phyloP scores from a whole-genome alignment of 169 alveolate species.

The Cryptosporidium baileyi region DNA sequence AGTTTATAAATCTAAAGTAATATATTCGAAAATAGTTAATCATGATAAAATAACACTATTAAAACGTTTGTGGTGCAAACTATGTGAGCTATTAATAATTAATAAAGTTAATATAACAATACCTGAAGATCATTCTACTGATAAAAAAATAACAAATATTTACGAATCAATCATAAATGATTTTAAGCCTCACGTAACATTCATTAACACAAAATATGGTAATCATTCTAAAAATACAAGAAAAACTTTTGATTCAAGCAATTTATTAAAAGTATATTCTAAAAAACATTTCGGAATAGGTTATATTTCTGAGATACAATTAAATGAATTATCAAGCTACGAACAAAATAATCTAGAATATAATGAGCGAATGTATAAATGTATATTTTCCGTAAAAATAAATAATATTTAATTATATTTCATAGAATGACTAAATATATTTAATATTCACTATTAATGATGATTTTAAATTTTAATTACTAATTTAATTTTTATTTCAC shows the following conservation, averaged over 20 bases:
- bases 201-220: slow-evolving; percentile 60
- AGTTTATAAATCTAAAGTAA: slow-evolving; percentile 8
- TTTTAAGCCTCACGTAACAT: slow-evolving; percentile 54
- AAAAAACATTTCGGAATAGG: slow-evolving; percentile 42
- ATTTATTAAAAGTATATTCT: neutral
- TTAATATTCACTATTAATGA: too few species aligned
- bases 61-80: slow-evolving; percentile 39
- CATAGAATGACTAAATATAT: too few species aligned
- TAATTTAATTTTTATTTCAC: too few species aligned
- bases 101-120: neutral
- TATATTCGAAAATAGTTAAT: slow-evolving; percentile 10
- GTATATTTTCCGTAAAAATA: neutral
- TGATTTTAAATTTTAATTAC: too few species aligned
- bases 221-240: neutral
- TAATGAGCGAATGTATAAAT: neutral
- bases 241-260: slow-evolving; percentile 11
- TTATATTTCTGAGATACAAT: slow-evolving; percentile 23
- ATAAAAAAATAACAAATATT: neutral
- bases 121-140: neutral
- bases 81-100: neutral
- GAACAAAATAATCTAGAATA: neutral
- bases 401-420: too few species aligned
- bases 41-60: neutral
- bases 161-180: neutral
- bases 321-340: slow-evolving; percentile 13